Conservation (phyloP, 805 yeast species). For the Saccharomycopsis sp. region DNA sequence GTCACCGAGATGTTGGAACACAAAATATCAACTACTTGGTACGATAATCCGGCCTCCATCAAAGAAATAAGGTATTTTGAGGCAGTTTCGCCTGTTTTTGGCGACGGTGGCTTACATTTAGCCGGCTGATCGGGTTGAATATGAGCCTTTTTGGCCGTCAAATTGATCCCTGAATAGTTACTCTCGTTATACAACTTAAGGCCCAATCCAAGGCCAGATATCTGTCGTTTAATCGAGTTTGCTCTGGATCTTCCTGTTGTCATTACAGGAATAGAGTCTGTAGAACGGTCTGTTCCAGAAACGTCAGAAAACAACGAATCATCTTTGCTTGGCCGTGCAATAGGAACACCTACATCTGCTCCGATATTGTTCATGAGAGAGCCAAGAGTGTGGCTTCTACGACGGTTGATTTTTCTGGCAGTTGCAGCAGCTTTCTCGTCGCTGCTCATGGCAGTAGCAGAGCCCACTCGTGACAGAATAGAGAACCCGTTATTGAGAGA, state of each 20-base stretch:
- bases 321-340: background rate
- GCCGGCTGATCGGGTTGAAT: background rate
- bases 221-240: conserved; percentile 4
- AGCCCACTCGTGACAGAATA: background rate
- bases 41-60: conserved; percentile 15
- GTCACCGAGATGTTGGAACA: conserved; percentile 10
- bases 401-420: background rate
- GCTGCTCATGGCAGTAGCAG: background rate
- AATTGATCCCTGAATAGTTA: background rate
- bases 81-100: conserved; percentile 12
- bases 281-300: background rate
- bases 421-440: background rate
- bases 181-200: conserved; percentile 3
- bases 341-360: background rate
- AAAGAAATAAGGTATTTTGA: conserved; percentile 6
- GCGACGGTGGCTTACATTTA: conserved; percentile 7
- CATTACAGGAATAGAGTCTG: background rate
- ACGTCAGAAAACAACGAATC: background rate
- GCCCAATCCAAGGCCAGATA: background rate
- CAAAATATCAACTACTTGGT: conserved; percentile 17
- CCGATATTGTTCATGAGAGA: conserved; percentile 5
- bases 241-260: conserved; percentile 7
- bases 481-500: background rate
- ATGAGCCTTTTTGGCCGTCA: background rate
- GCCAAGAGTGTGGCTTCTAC: conserved; percentile 18